These are phyloP conservation scores for Chlamydomonas incerta DNA, from an alignment of 139 green algal genomes.

Conservation along the genomic window DNA sequence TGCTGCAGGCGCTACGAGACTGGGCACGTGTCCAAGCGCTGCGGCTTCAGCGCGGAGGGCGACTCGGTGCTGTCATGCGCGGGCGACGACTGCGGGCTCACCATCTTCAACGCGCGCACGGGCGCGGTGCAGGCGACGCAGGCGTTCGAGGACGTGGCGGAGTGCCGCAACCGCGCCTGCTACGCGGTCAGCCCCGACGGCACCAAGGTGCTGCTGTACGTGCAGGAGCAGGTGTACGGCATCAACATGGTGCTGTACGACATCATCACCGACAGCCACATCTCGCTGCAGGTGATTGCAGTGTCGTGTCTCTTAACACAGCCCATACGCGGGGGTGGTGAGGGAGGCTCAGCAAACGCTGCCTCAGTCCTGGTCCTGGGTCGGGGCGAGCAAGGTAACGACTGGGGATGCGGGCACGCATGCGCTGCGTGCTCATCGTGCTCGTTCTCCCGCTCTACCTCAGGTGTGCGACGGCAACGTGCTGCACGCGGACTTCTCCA, in stretches of 20 bases:
- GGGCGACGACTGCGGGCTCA: conserved; percentile 45
- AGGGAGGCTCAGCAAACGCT: too few species aligned
- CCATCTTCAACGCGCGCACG: conserved; percentile 12
- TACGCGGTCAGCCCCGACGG: conserved; percentile 45
- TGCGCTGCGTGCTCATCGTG: too few species aligned
- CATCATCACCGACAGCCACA: conserved; percentile 1
- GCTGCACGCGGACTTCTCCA: conserved; percentile 41
- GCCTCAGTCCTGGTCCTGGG: too few species aligned
- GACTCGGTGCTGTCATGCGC: conserved; percentile 44
- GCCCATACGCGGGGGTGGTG: too few species aligned
- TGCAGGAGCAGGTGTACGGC: conserved; percentile 34
- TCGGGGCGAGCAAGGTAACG: too few species aligned
- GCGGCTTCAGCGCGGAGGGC: conserved; percentile 43
- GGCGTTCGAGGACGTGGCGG: conserved; percentile 41
- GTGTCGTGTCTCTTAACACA: too few species aligned
- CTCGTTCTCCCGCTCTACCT: too few species aligned
- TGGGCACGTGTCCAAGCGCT: conserved; percentile 19
- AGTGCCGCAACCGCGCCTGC: conserved; percentile 28
- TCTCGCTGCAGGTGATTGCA: conserved; percentile 16
- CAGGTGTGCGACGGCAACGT: conserved; percentile 38
- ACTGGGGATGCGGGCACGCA: too few species aligned
- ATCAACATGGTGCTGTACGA: conserved; percentile 44
- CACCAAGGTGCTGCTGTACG: conserved; percentile 43
- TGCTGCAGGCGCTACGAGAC: conserved; percentile 39
- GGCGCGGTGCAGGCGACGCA: conserved; percentile 14